Evolutionary conservation across 306 rosid genomes (phyloP), one percentile per base, ranked within the genome.

Genomic region (Pyrus communis): DNA sequence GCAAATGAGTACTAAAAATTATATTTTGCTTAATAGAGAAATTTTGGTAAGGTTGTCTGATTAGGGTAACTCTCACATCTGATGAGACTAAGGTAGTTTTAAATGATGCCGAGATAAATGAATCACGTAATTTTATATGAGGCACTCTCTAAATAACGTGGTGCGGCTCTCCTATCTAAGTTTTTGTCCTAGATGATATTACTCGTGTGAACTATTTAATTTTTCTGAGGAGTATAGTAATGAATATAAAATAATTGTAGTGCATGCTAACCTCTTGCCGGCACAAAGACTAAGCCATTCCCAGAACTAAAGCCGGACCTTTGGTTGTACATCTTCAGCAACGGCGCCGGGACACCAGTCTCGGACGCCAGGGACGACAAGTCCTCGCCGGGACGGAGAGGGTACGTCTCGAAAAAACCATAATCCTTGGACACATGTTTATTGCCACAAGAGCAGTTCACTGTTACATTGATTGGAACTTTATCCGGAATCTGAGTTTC

Each of bases 381-480:
- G 35, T 27, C 59, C 23, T 89, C 86, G 0, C 85, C 82, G 0
- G 45, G 1, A 2, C 60, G 76, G 23, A 89, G 77, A 1, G 94
- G 92, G 71, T 91, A 85, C 2, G 97, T 89, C 10, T 31, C 4
- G 19, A 91, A 91, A 59, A 89, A 58, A 0, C 91, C 92, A 22
- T 73, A 91, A 31, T 83, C 77, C 79, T 35, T 86, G 0, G 97
- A 91, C 62, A 91, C 88, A 3, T 70, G 78, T 42, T 2, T 38
- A 30, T 85, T 74, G 3, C 97, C 97, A 23, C 97, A 91, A 0
- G 94, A 87, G 78, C 97, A 89, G 59, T 89, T 91, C 4, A 91
- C 75, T 0, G 90, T 88, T 25, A 86, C 93, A 30, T 88, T 91
- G 46, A 91, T 79, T 3, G 18, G 9, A 18, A 9, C 81, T 14